Evolutionary conservation across 2,329 filamentous ascomycete genomes (phyloP), one percentile per base, ranked within the genome.

Genomic region (Penicillium rolfsii): DNA sequence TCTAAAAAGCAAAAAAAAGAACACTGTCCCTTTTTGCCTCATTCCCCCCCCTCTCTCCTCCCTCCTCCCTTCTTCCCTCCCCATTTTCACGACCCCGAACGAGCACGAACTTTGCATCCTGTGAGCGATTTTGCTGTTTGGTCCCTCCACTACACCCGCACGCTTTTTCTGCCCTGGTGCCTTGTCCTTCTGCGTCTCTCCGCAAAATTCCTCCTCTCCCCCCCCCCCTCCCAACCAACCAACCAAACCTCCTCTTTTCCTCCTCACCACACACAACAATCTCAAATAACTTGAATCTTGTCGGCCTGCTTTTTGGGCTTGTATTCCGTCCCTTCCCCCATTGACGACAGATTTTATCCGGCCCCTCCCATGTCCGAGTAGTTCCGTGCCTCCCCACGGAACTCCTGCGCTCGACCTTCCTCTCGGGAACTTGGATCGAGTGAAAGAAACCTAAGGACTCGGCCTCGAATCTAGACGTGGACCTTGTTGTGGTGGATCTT

Each of bases 311-410:
- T 28, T 28, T 28, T 30, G n/a, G 9, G 5, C n/a, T 30, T 19
- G 8, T 24, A 43, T 22, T 9, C 6, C 9, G 11, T 7, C 45
- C 7, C 14, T 22, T 22, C 24, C 14, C 30, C 30, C 14, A 14
- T n/a, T 24, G 4, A 38, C n/a, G n/a, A 43, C 33, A 41, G 16
- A 48, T 26, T 36, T 35, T 35, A 26, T 45, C 19, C 11, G 30
- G 56, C 70, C 68, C 67, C 67, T 71, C 68, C 64, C 71, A 75
- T 75, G 73, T 70, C 70, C 65, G 66, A 69, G 66, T 73, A 74
- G 70, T 48, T 62, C 62, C 62, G 62, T 67, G 35, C 64, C 55
- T 61, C 68, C 60, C 68, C 60, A 53, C 50, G 64, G 64, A 53
- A 28, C 46, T 49, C 61, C 61, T 67, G 50, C 64, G 57, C 62